Conservation (phyloP, 2,329 filamentous ascomycete genomes). For the Calonectria henricotiae region DNA sequence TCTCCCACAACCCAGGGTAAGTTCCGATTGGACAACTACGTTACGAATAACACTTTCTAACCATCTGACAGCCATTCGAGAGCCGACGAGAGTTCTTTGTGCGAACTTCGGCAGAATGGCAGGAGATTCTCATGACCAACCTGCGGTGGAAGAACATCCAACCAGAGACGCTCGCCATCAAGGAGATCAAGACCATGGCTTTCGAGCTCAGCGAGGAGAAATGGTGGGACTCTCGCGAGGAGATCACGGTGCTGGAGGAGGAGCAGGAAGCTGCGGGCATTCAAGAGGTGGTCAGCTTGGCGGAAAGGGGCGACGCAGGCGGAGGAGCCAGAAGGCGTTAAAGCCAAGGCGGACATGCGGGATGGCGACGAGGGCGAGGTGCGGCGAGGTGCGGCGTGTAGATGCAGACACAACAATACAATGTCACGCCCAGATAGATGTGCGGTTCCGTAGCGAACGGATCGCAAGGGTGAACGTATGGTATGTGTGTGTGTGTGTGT, state of each 20-base stretch:
- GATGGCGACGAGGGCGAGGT: neutral
- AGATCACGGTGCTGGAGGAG: conserved; percentile 91
- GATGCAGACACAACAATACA: conserved; percentile 19
- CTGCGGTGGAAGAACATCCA: conserved; percentile 79
- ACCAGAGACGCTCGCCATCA: conserved; percentile 80
- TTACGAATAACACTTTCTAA: conserved; percentile 5
- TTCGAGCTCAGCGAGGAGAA: conserved; percentile 95
- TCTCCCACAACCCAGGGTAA: conserved; percentile 78
- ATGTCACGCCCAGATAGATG: neutral
- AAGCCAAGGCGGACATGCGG: neutral
- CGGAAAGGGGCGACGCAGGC: conserved; percentile 77
- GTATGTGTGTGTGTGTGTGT: too few species aligned
- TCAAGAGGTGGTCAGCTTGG: conserved; percentile 91
- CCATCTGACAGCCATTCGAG: conserved; percentile 81
- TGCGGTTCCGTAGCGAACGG: neutral
- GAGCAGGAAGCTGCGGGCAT: conserved; percentile 97
- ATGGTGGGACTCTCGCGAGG: conserved; percentile 98
- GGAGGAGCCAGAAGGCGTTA: conserved; percentile 57
- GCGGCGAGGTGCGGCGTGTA: conserved; percentile 1
- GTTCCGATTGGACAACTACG: conserved; percentile 39
- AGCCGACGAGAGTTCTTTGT: conserved; percentile 92
- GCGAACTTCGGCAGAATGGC: conserved; percentile 91
- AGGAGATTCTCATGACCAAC: conserved; percentile 85
- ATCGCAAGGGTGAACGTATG: neutral
- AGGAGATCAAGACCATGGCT: conserved; percentile 93